Base-by-base conservation (phyloP, 192 early-diverging fungal species). In the Podila minutissima region DNA sequence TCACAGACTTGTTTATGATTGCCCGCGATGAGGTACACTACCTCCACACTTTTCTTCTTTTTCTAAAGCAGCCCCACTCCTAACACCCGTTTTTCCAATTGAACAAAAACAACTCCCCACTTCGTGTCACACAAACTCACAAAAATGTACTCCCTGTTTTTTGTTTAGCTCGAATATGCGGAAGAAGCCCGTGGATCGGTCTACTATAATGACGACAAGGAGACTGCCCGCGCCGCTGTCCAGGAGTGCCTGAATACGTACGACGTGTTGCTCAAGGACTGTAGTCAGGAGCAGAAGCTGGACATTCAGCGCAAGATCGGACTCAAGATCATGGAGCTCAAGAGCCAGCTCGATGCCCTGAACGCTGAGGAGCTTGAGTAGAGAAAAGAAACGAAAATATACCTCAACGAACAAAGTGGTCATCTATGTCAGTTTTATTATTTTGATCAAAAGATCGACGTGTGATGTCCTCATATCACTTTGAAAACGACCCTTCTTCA, bases 101-200 rank as follows among this genome's bases (percentile, higher is more conserved):
- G 41, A 12, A 46, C 7, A 46, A 46, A 2, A 13, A 3, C 0
- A 35, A 35, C 35, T 11, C 41, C 38, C 41, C 41, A 12, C 15
- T 3, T 46, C 41, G 15, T 12, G 15, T 46, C 41, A 13, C 41
- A 46, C 41, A 46, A 46, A 46, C 41, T 46, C 38, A 41, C 38
- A 41, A 41, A 41, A 3, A 12, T 41, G 38, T 13, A 13, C 19
- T 55, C n/a, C n/a, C n/a, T 55, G 20, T 55, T 22, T 19, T 55
- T 24, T 20, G n/a, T 38, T 1, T 61, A 81, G 77, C 57, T 81
- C 37, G 77, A 81, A 12, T 84, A 82, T 64, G 83, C 83, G 65
- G 83, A 84, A 35, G 83, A 84, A 33, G 77, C 83, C 4, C 77
- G 83, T 57, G 83, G 83, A 72, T 75, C 83, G 5, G 77, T 81